phyloP scores from a whole-genome alignment of 2,329 filamentous ascomycete species.

The Fusarium algeriense region DNA sequence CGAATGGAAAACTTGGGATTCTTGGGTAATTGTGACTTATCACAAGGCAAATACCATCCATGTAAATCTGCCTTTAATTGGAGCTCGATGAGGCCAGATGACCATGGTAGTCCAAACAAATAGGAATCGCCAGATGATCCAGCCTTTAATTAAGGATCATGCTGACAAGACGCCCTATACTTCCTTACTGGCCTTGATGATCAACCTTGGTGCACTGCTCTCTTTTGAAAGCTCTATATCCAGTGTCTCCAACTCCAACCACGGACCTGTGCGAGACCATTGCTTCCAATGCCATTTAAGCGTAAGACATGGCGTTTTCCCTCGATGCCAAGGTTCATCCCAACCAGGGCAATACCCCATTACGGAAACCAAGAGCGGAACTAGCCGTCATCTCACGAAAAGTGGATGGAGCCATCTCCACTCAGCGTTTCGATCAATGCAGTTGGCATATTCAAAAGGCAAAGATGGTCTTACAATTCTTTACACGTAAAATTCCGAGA shows the following conservation, averaged over 20 bases:
- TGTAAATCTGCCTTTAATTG: not conserved
- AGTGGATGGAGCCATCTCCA: not conserved
- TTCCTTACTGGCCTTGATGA: too few relatives aligned
- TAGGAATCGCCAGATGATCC: too few relatives aligned
- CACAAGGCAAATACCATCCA: not conserved
- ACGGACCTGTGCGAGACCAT: not conserved
- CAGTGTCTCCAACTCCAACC: not conserved
- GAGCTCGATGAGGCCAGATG: not conserved
- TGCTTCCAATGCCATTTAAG: not conserved
- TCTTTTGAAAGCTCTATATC: too few relatives aligned
- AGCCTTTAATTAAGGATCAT: not conserved
- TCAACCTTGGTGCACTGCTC: too few relatives aligned
- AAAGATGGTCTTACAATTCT: not conserved
- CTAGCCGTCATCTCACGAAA: not conserved
- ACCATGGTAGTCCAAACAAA: too few relatives aligned
- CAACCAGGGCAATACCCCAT: not conserved
- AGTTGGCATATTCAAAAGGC: not conserved
- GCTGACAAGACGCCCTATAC: too few relatives aligned
- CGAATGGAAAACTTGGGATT: not conserved
- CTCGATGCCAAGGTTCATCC: conserved; percentile 2
- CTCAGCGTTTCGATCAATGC: not conserved
- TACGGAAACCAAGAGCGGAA: not conserved
- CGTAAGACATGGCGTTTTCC: conserved; percentile 2
- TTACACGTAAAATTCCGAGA: not conserved
- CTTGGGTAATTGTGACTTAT: conserved; percentile 1